These are phyloP conservation scores for Penicillium sp. DNA, from an alignment of 2,329 filamentous ascomycete genomes.

Conservation along the genomic window DNA sequence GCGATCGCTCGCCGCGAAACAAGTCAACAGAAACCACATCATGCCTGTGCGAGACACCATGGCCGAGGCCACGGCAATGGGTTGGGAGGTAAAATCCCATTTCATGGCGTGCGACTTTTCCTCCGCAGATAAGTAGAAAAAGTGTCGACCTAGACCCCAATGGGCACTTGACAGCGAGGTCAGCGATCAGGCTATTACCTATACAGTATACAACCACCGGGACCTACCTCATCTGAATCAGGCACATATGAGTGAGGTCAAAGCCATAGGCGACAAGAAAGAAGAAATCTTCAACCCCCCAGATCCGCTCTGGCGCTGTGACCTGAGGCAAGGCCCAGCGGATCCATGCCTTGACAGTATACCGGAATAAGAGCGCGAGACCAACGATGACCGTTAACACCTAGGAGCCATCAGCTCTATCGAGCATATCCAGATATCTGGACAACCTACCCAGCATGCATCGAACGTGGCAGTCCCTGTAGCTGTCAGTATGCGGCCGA, in stretches of 20 bases:
- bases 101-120: conserved; percentile 32
- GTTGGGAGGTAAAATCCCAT: conserved; percentile 24
- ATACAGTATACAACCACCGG: not conserved
- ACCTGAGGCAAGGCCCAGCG: conserved; percentile 34
- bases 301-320: conserved; percentile 32
- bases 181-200: not conserved
- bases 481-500: not conserved
- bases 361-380: conserved; percentile 23
- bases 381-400: conserved; percentile 23
- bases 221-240: conserved; percentile 34
- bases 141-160: conserved; percentile 36
- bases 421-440: not conserved
- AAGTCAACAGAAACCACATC: conserved; percentile 39
- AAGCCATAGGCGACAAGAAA: conserved; percentile 31
- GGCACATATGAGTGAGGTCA: conserved; percentile 33
- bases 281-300: conserved; percentile 37
- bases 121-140: conserved; percentile 27
- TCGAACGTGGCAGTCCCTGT: conserved; percentile 18
- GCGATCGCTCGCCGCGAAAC: conserved; percentile 33
- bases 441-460: conserved; percentile 21
- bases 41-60: conserved; percentile 40
- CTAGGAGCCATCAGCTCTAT: conserved; percentile 5
- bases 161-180: conserved; percentile 23
- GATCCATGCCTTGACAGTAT: conserved; percentile 32
- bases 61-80: conserved; percentile 30